A percentile compares a stretch with the other conserved stretches of the same genome.
phyloP scores from a whole-genome alignment of 768 basidiomycete genomes.

The Psilocybe azurescens region DNA sequence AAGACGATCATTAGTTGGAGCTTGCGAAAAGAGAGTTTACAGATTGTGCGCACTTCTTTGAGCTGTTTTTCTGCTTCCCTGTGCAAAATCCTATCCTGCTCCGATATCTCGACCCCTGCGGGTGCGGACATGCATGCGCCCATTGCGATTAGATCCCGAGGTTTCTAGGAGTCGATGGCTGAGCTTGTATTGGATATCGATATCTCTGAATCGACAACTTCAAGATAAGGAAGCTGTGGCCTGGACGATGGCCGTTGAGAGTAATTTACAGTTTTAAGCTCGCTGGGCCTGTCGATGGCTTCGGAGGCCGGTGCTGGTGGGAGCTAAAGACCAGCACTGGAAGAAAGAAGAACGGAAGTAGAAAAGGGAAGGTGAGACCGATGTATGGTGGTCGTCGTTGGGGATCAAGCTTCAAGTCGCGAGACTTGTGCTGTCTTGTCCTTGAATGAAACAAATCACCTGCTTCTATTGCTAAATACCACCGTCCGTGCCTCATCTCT shows the following conservation, averaged over 20 bases:
- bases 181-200: background rate
- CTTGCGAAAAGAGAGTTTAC: background rate
- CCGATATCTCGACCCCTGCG: slow-evolving; percentile 60
- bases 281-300: background rate
- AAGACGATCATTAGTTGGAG: background rate
- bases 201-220: background rate
- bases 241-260: background rate
- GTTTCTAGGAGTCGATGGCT: background rate
- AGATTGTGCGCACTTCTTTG: slow-evolving; percentile 62
- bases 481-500: too few relatives aligned
- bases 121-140: slow-evolving; percentile 80
- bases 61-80: slow-evolving; percentile 78
- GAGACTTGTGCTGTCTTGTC: background rate
- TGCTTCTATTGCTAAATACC: background rate
- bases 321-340: background rate
- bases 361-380: background rate
- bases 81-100: slow-evolving; percentile 71
- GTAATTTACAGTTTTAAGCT: background rate
- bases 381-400: slow-evolving; percentile 1
- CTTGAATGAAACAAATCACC: slow-evolving; percentile 6
- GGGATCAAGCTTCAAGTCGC: slow-evolving; percentile 1
- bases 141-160: slow-evolving; percentile 45
- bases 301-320: background rate
- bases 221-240: too few relatives aligned
- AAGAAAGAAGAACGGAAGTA: background rate